Conservation (phyloP, 176 grass and related monocot species). For the Elaeis guineensis region DNA sequence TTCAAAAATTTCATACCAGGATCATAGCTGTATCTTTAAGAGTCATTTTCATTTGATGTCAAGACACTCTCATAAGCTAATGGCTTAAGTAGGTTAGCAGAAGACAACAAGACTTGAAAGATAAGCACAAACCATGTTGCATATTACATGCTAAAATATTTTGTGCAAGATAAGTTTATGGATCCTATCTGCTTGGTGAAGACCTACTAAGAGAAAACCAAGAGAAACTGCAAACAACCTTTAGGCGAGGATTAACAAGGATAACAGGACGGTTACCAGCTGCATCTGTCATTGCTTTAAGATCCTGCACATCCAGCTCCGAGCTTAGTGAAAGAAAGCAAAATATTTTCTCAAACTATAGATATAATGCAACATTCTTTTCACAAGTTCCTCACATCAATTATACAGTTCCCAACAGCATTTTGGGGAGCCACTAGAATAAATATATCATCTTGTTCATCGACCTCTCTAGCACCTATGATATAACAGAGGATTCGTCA, state of each 20-base stretch:
- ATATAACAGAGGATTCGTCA: conserved; percentile 24
- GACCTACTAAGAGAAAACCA: neutral
- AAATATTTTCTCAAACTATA: neutral
- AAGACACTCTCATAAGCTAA: too few species aligned
- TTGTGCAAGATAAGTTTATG: neutral
- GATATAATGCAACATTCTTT: conserved; percentile 9
- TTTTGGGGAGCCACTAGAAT: conserved; percentile 91
- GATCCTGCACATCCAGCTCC: conserved; percentile 41
- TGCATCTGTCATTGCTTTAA: conserved; percentile 88
- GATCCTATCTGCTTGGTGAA: too few species aligned
- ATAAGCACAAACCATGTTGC: too few species aligned
- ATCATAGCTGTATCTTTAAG: too few species aligned
- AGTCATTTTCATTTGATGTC: too few species aligned
- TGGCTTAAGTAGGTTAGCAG: too few species aligned
- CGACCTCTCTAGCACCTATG: conserved; percentile 56
- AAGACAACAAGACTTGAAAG: too few species aligned
- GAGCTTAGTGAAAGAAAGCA: conserved; percentile 4
- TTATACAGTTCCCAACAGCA: conserved; percentile 99
- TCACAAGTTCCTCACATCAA: conserved; percentile 54
- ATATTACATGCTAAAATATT: too few species aligned
- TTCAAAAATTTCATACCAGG: too few species aligned
- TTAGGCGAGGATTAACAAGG: conserved; percentile 90
- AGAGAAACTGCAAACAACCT: conserved; percentile 34
- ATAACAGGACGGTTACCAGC: conserved; percentile 86
- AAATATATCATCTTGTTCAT: conserved; percentile 97